Conservation (phyloP, 169 alveolate genomes). For the Plasmodium cynomolgi region DNA sequence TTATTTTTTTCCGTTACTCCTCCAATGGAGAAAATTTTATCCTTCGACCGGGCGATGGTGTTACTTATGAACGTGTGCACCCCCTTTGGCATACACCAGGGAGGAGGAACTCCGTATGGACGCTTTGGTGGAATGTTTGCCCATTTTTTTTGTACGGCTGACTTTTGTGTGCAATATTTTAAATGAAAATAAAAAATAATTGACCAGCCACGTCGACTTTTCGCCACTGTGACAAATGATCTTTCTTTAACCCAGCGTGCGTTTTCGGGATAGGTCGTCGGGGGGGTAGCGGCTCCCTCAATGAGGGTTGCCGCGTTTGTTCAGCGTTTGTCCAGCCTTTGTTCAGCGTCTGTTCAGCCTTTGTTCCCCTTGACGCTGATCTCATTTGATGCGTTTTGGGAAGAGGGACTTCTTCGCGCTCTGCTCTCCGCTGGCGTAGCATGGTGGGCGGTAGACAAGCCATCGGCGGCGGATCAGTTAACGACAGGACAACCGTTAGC, state of each 20-base stretch:
- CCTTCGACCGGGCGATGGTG: not conserved
- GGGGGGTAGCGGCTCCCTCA: not conserved
- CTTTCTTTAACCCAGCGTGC: not conserved
- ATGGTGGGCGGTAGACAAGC: not conserved
- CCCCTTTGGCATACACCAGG: not conserved
- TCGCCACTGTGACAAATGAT: not conserved
- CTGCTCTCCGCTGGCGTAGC: not conserved
- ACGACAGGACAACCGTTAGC: not conserved
- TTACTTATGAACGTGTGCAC: not conserved
- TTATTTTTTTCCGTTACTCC: not conserved
- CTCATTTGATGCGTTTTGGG: not conserved
- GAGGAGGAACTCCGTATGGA: not conserved
- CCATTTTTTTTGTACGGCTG: not conserved
- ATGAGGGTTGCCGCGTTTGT: not conserved
- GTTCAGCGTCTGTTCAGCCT: not conserved
- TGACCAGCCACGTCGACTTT: not conserved
- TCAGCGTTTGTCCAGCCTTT: not conserved
- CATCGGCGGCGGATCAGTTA: not conserved
- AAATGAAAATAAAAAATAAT: not conserved
- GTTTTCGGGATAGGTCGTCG: not conserved
- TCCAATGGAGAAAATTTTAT: not conserved
- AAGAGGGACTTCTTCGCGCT: not conserved
- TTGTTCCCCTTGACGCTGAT: not conserved
- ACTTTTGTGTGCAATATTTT: not conserved
- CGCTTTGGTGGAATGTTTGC: not conserved